Evolutionary conservation across 257 asterid genomes (phyloP).

Genomic region (Solanum clarkiae): DNA sequence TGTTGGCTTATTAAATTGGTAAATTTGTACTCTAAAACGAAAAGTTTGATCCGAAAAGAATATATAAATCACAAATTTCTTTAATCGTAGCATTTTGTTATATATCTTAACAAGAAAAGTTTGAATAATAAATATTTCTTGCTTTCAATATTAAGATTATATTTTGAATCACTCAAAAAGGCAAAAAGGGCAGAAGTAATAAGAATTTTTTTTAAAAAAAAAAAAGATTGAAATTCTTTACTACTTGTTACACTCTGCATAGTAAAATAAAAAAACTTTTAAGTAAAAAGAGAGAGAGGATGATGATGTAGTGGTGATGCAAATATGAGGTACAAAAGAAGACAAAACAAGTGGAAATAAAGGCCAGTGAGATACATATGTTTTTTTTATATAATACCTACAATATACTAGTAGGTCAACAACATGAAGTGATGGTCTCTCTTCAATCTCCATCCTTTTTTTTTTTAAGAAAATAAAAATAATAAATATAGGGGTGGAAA

Average conservation of each 20-base stretch:
- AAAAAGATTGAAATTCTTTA: neutral
- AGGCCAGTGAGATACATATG: neutral
- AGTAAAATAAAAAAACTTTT: neutral
- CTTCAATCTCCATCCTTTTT: neutral
- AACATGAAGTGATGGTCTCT: constrained; percentile 13
- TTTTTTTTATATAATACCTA: no score
- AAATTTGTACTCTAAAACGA: no score
- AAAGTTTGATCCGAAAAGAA: no score
- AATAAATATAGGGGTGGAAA: neutral
- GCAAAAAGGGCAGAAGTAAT: no score
- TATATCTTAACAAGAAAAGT: no score
- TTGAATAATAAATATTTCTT: no score
- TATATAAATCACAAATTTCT: neutral
- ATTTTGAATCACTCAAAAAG: neutral
- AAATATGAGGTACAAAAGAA: constrained; percentile 25
- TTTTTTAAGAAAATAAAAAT: neutral
- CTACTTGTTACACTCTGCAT: neutral
- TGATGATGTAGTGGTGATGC: constrained; percentile 11
- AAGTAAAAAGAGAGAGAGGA: neutral
- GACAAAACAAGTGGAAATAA: constrained; percentile 25
- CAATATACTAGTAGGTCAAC: neutral
- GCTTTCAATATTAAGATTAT: neutral
- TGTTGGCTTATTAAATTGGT: no score
- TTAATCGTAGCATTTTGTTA: no score
- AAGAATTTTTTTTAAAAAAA: no score